Conservation (phyloP, 2,329 filamentous ascomycete species). For the Aspergillus melleus region DNA sequence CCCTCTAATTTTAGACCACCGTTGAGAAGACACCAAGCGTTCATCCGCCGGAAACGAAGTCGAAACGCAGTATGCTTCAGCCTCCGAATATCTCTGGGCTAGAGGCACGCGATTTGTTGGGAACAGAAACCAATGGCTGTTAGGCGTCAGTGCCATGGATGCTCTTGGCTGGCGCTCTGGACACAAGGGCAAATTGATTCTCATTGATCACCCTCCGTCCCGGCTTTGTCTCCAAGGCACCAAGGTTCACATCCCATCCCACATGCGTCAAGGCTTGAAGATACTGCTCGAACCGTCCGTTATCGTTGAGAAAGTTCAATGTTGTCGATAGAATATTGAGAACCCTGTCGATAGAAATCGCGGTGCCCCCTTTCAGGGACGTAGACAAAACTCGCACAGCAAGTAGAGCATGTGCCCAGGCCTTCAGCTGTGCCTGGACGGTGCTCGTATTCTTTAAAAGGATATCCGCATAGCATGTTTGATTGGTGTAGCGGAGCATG, state of each 20-base stretch:
- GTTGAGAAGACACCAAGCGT: not conserved
- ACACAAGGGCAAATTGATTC: not conserved
- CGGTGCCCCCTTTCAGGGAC: not conserved
- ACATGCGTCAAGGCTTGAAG: slow-evolving; percentile 41
- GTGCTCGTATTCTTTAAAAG: slow-evolving; percentile 62
- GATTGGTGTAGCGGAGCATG: slow-evolving; percentile 47
- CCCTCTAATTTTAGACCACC: not conserved
- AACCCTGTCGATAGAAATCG: slow-evolving; percentile 3
- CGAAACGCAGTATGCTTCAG: not conserved
- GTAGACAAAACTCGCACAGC: slow-evolving; percentile 36
- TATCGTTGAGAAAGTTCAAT: slow-evolving; percentile 42
- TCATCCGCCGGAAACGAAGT: not conserved
- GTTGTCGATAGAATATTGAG: slow-evolving; percentile 44
- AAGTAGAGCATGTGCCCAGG: slow-evolving; percentile 63
- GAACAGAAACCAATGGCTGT: not conserved
- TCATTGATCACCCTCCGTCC: slow-evolving; percentile 41
- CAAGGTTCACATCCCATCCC: slow-evolving; percentile 68
- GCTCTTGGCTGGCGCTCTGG: not conserved
- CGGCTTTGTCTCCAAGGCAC: slow-evolving; percentile 65
- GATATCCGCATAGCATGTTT: slow-evolving; percentile 52
- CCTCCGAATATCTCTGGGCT: not conserved
- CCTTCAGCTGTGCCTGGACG: slow-evolving; percentile 55
- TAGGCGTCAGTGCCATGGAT: not conserved
- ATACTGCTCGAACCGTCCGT: slow-evolving; percentile 47
- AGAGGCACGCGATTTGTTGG: not conserved